These are phyloP conservation scores for Melanopsichium pennsylvanicum DNA, from an alignment of 1,284 basidiomycete species.

Conservation along the genomic window DNA sequence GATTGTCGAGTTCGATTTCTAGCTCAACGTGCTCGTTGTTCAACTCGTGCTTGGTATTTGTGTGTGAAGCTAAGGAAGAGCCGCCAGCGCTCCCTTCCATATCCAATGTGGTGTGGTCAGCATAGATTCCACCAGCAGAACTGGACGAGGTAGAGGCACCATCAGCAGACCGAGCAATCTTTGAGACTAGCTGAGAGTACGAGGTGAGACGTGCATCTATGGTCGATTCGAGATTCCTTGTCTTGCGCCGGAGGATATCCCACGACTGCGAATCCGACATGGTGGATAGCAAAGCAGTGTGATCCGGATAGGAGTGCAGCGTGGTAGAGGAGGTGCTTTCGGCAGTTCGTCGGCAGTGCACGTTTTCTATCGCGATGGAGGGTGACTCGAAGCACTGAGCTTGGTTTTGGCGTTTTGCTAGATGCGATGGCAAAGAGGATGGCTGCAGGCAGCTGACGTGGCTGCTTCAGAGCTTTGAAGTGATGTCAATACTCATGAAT, in stretches of 20 bases:
- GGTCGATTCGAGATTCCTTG: conserved; percentile 85
- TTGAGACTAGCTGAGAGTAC: conserved; percentile 83
- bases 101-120: conserved; percentile 37
- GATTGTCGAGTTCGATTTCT: conserved; percentile 83
- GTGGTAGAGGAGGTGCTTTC: no score
- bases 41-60: conserved; percentile 5
- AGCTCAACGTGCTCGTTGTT: conserved; percentile 60
- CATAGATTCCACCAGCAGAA: conserved; percentile 5
- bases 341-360: no score
- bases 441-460: no score
- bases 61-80: conserved; percentile 1
- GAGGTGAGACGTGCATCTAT: conserved; percentile 88
- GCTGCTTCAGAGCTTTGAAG: no score
- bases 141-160: conserved; percentile 4
- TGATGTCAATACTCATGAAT: no score
- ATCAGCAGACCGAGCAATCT: conserved; percentile 70
- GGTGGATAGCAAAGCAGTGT: background rate
- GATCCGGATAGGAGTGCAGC: no score
- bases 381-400: no score
- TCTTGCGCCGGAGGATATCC: conserved; percentile 77
- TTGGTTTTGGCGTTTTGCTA: no score
- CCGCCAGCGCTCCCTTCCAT: conserved; percentile 27
- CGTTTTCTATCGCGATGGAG: no score
- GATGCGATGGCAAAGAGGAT: no score
- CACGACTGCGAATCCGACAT: conserved; percentile 48